Evolutionary conservation across 2,329 filamentous ascomycete species (phyloP).

Genomic region (Colletotrichum karsti): DNA sequence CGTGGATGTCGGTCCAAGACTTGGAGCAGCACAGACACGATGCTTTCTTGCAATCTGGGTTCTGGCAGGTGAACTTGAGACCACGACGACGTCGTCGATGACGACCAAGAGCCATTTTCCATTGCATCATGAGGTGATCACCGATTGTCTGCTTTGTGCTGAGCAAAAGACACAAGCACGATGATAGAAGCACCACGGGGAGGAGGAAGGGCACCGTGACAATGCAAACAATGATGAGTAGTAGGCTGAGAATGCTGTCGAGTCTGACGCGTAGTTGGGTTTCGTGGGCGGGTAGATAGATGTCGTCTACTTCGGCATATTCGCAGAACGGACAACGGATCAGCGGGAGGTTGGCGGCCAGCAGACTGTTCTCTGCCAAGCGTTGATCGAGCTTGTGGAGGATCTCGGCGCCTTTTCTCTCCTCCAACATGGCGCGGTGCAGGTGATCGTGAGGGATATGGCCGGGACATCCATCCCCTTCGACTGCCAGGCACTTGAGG

Average conservation of each 20-base stretch:
- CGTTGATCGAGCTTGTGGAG: constrained; percentile 81
- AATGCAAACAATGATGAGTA: constrained; percentile 62
- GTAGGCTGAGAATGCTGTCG: constrained; percentile 55
- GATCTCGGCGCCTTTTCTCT: constrained; percentile 75
- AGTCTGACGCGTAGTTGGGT: constrained; percentile 65
- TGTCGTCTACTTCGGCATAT: constrained; percentile 88
- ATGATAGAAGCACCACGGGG: constrained; percentile 57
- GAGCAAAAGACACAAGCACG: constrained; percentile 53
- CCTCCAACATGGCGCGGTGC: constrained; percentile 74
- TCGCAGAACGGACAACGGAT: constrained; percentile 89
- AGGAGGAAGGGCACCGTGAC: constrained; percentile 65
- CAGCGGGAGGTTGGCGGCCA: constrained; percentile 78
- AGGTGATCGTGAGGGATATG: constrained; percentile 76
- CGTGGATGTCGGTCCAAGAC: constrained; percentile 86
- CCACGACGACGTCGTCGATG: constrained; percentile 76
- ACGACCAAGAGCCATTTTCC: constrained; percentile 70
- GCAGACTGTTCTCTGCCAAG: constrained; percentile 78
- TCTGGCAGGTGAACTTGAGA: constrained; percentile 80
- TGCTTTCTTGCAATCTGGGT: constrained; percentile 69
- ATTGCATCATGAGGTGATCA: constrained; percentile 51
- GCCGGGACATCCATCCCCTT: constrained; percentile 76
- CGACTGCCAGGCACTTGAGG: constrained; percentile 83
- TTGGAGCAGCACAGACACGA: constrained; percentile 88
- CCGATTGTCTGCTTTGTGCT: constrained; percentile 52
- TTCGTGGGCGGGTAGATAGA: constrained; percentile 68